phyloP scores from a whole-genome alignment of 208 protist genomes.

The Crithidia fasciculata region DNA sequence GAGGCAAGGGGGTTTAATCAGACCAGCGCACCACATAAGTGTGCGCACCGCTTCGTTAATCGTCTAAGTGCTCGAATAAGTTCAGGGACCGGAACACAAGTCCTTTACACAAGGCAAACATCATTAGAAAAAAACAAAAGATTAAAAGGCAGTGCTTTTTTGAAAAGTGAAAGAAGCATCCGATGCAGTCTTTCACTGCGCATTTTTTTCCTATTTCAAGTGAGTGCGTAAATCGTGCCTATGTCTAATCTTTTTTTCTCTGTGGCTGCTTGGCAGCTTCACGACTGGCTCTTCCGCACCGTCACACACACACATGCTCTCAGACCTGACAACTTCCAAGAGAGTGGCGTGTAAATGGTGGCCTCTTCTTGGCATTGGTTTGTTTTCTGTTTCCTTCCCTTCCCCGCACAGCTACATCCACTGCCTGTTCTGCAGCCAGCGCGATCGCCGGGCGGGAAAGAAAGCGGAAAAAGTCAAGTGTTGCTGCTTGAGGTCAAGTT shows the following conservation, averaged over 20 bases:
- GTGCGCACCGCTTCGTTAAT: background rate
- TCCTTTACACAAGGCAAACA: slow-evolving; percentile 15
- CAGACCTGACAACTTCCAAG: too few relatives aligned
- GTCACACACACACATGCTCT: too few relatives aligned
- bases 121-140: slow-evolving; percentile 5
- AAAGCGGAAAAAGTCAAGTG: too few relatives aligned
- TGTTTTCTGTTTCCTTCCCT: background rate
- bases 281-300: too few relatives aligned
- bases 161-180: background rate
- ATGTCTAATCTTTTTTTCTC: too few relatives aligned
- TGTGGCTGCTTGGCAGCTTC: too few relatives aligned
- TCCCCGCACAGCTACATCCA: background rate
- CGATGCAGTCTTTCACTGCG: background rate
- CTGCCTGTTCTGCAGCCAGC: too few relatives aligned
- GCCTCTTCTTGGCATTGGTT: too few relatives aligned
- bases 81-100: background rate
- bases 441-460: too few relatives aligned
- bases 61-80: slow-evolving; percentile 22
- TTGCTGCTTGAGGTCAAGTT: too few relatives aligned
- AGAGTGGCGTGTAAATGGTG: too few relatives aligned
- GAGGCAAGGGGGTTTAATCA: background rate
- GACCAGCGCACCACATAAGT: background rate
- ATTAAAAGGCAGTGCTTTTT: background rate
- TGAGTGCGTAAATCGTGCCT: too few relatives aligned
- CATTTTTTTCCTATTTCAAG: background rate